These are phyloP conservation scores for Colletotrichum sp. DNA, from an alignment of 2,329 filamentous ascomycete genomes.

Conservation along the genomic window DNA sequence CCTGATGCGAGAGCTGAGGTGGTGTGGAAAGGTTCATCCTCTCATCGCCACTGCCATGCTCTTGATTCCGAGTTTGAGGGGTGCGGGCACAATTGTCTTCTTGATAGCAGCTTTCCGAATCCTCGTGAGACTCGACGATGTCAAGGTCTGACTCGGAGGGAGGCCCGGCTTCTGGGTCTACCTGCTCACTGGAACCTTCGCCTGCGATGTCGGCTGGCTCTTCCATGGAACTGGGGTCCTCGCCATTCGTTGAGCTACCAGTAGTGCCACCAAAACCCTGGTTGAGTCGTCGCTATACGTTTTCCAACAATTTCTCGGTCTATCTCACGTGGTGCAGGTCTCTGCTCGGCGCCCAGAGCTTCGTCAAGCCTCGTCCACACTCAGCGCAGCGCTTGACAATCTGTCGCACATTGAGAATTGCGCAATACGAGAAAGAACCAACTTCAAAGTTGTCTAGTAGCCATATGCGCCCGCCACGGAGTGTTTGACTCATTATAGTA, in stretches of 20 bases:
- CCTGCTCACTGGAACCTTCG: neutral
- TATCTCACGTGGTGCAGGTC: neutral
- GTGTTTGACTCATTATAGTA: neutral
- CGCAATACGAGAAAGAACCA: neutral
- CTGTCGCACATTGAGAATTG: neutral
- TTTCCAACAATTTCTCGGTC: neutral
- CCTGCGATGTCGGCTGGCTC: neutral
- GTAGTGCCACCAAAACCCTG: neutral
- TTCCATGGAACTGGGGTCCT: neutral
- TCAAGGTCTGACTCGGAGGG: neutral
- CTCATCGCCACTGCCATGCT: too few species aligned
- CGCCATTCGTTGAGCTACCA: neutral
- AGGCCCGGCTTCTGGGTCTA: neutral
- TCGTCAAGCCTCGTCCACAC: too few species aligned
- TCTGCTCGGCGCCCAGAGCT: neutral
- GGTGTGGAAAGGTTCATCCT: too few species aligned
- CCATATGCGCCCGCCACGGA: neutral
- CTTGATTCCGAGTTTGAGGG: neutral
- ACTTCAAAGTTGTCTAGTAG: neutral
- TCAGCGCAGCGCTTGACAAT: neutral
- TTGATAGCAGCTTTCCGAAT: neutral
- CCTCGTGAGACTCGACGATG: neutral
- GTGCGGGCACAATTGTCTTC: neutral
- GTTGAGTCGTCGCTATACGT: neutral
- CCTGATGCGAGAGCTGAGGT: too few species aligned